A percentile compares a stretch with the other conserved stretches of the same genome.
phyloP scores from a whole-genome alignment of 2,329 filamentous ascomycete species.

The Eurotiales sp. region DNA sequence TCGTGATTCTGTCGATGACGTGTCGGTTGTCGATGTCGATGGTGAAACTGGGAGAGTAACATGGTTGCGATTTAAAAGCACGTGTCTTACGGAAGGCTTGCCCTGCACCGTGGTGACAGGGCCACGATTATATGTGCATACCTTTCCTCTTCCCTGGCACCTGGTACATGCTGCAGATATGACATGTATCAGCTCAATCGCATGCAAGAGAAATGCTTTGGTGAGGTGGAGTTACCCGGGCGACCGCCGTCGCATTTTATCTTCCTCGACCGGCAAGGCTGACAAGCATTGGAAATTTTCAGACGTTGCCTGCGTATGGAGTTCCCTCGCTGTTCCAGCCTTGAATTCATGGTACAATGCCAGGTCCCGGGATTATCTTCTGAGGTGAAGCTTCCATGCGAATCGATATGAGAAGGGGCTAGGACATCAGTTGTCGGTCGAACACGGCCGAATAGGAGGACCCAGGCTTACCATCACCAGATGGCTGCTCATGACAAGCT shows the following conservation, averaged over 20 bases:
- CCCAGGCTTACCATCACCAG: too few relatives aligned
- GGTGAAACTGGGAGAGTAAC: neutral
- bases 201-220: neutral
- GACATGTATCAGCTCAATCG: neutral
- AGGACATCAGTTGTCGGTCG: too few relatives aligned
- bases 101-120: neutral
- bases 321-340: neutral
- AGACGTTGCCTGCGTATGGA: constrained; percentile 17
- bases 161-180: constrained; percentile 12
- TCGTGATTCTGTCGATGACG: neutral
- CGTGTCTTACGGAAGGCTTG: neutral
- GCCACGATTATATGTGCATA: constrained; percentile 15
- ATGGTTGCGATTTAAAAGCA: neutral
- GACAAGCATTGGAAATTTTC: constrained; percentile 19
- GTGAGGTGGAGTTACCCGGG: constrained; percentile 13
- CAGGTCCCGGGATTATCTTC: too few relatives aligned
- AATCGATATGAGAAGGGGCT: too few relatives aligned
- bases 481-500: too few relatives aligned
- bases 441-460: too few relatives aligned
- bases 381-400: too few relatives aligned
- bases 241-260: constrained; percentile 19
- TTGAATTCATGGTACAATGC: neutral
- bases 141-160: constrained; percentile 13
- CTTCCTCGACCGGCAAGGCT: constrained; percentile 19
- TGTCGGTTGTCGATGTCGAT: neutral